Evolutionary conservation across 1,284 basidiomycete species (phyloP).

Genomic region (Limonomyces culmigenus): DNA sequence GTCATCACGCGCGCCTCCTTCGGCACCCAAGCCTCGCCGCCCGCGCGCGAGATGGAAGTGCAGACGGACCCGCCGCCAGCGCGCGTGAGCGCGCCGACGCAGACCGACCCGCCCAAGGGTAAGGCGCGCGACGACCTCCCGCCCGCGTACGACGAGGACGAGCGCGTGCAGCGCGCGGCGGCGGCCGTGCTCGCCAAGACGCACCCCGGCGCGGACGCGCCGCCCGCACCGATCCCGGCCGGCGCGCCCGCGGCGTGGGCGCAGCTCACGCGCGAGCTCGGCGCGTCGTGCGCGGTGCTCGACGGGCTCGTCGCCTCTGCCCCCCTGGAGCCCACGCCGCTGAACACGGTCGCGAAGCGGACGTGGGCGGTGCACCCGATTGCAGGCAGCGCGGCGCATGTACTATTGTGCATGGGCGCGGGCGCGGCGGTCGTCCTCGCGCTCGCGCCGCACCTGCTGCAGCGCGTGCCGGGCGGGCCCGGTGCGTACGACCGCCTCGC

Average conservation of each 20-base stretch:
- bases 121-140: conserved; percentile 23
- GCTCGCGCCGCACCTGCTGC: conserved; percentile 31
- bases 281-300: conserved; percentile 59
- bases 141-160: conserved; percentile 28
- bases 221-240: conserved; percentile 34
- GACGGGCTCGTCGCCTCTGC: conserved; percentile 52
- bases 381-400: too few relatives aligned
- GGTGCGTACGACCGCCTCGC: conserved; percentile 62
- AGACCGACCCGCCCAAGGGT: conserved; percentile 48
- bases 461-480: conserved; percentile 43
- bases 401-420: too few relatives aligned
- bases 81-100: conserved; percentile 53
- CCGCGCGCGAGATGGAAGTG: conserved; percentile 42
- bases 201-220: conserved; percentile 40
- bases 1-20: conserved; percentile 8
- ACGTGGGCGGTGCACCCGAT: too few relatives aligned
- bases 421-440: too few relatives aligned
- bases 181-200: conserved; percentile 51
- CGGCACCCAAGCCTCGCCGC: too few relatives aligned
- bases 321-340: too few relatives aligned
- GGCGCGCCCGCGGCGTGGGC: conserved; percentile 56
- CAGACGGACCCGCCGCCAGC: conserved; percentile 41
- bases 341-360: too few relatives aligned
- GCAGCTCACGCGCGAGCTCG: conserved; percentile 58
- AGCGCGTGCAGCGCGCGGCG: conserved; percentile 32